Percentiles rank a stretch among this genome's conserved stretches.
Conservation (phyloP, 2,329 filamentous ascomycete genomes). For the Ascocoryne sarcoides region DNA sequence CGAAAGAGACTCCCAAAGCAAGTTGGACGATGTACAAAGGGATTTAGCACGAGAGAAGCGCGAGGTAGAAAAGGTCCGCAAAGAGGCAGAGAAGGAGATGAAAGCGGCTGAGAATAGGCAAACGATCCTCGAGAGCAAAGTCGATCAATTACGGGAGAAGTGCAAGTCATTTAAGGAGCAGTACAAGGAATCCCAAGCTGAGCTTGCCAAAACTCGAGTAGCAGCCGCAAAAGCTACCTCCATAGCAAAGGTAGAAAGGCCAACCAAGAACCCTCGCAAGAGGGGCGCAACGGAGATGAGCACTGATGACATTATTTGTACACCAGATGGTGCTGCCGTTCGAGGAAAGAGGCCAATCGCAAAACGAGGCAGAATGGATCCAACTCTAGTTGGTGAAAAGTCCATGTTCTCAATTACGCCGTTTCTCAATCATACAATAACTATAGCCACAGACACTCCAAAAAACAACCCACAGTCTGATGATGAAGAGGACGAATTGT, state of each 20-base stretch:
- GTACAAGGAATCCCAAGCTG: conserved; percentile 55
- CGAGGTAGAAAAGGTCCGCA: conserved; percentile 32
- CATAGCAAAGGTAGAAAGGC: conserved; percentile 13
- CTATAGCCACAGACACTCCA: conserved; percentile 37
- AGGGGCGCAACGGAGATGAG: conserved; percentile 35
- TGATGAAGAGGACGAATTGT: conserved; percentile 7
- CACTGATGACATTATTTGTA: conserved; percentile 39
- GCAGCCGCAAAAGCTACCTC: conserved; percentile 20
- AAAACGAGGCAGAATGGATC: conserved; percentile 50
- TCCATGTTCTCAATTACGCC: conserved; percentile 91
- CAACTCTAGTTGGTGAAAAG: conserved; percentile 67
- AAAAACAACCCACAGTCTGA: conserved; percentile 10
- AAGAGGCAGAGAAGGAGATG: conserved; percentile 35
- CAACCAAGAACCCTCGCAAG: conserved; percentile 29
- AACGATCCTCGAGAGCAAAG: conserved; percentile 58
- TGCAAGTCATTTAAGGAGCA: conserved; percentile 62
- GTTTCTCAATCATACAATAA: conserved; percentile 71
- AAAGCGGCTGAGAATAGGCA: conserved; percentile 54
- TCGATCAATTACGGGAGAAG: conserved; percentile 41
- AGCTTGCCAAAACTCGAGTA: conserved; percentile 30
- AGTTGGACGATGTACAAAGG: conserved; percentile 26
- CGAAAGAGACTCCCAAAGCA: conserved; percentile 25
- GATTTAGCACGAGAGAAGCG: conserved; percentile 34
- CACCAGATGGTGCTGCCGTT: conserved; percentile 38
- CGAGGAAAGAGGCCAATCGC: conserved; percentile 34